These are phyloP conservation scores for Xylaria sp. DNA, from an alignment of 495 filamentous ascomycete genomes.

Conservation along the genomic window DNA sequence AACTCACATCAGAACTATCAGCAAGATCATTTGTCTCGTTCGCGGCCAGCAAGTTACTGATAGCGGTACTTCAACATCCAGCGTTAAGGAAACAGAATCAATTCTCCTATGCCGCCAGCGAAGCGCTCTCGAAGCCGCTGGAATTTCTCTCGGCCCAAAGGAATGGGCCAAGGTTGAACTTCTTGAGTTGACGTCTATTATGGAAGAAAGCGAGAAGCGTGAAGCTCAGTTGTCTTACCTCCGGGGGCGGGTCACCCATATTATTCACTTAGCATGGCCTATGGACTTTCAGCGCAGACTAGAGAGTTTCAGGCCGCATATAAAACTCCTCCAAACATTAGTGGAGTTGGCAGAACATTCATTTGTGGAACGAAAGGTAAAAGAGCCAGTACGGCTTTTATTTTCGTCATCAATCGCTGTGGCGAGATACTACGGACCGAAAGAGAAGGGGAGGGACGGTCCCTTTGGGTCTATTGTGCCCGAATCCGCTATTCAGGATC, in stretches of 20 bases:
- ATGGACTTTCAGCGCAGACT: slow-evolving; percentile 47
- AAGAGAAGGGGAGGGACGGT: too few species aligned
- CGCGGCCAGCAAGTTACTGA: not conserved
- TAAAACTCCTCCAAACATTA: slow-evolving; percentile 42
- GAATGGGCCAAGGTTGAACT: slow-evolving; percentile 10
- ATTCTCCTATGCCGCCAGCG: not conserved
- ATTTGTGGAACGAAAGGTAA: not conserved
- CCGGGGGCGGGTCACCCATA: slow-evolving; percentile 39
- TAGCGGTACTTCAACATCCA: not conserved
- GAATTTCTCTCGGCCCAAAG: not conserved
- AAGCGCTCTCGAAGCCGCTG: slow-evolving; percentile 1
- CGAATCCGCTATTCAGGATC: slow-evolving; percentile 27
- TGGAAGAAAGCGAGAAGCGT: not conserved
- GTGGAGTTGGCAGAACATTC: slow-evolving; percentile 33
- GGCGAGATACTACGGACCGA: slow-evolving; percentile 14
- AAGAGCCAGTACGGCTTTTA: slow-evolving; percentile 12
- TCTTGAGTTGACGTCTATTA: not conserved
- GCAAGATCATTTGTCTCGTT: slow-evolving; percentile 39
- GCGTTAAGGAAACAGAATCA: not conserved
- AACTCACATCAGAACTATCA: not conserved
- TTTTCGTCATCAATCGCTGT: slow-evolving; percentile 35
- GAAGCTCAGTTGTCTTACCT: slow-evolving; percentile 5
- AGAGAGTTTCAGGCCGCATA: slow-evolving; percentile 41
- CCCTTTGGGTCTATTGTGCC: not conserved
- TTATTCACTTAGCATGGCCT: slow-evolving; percentile 52